Percentiles rank a stretch among this genome's conserved stretches.
Conservation (phyloP, 2,329 filamentous ascomycete species). For the Trichoderma sp. region DNA sequence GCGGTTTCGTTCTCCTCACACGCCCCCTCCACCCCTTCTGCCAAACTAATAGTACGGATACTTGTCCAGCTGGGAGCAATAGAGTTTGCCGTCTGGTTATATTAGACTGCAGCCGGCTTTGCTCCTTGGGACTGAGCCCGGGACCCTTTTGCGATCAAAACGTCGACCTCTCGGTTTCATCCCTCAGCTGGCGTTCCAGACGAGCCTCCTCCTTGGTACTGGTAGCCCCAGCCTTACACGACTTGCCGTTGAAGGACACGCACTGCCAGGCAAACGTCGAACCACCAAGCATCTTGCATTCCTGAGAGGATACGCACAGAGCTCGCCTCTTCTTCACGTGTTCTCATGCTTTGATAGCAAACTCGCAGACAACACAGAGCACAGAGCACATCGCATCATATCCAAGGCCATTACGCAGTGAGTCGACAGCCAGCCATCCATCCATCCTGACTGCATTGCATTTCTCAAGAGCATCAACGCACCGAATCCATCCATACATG, state of each 20-base stretch:
- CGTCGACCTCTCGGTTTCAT: conserved; percentile 21
- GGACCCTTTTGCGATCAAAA: conserved; percentile 34
- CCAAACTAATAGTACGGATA: not conserved
- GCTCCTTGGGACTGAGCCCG: conserved; percentile 22
- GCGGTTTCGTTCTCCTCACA: not conserved
- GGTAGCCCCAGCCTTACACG: not conserved
- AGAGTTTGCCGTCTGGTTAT: conserved; percentile 1
- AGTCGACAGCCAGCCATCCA: not conserved
- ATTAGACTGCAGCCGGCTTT: conserved; percentile 16
- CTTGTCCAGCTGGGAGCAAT: not conserved
- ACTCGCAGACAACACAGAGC: not conserved
- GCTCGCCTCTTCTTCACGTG: not conserved
- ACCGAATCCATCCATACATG: not conserved
- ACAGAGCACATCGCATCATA: not conserved
- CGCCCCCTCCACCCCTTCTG: not conserved
- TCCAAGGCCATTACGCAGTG: not conserved
- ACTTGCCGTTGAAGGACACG: not conserved
- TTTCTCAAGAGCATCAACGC: not conserved
- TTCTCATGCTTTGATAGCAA: not conserved
- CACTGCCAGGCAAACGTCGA: not conserved
- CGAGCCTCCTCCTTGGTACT: not conserved
- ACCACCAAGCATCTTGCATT: not conserved
- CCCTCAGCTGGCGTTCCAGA: not conserved
- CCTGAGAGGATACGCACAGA: not conserved
- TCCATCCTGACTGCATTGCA: not conserved